Evolutionary conservation across 371 early-diverging fungal genomes (phyloP), one percentile per base, ranked within the genome.

Genomic region (Mortierella sp.): DNA sequence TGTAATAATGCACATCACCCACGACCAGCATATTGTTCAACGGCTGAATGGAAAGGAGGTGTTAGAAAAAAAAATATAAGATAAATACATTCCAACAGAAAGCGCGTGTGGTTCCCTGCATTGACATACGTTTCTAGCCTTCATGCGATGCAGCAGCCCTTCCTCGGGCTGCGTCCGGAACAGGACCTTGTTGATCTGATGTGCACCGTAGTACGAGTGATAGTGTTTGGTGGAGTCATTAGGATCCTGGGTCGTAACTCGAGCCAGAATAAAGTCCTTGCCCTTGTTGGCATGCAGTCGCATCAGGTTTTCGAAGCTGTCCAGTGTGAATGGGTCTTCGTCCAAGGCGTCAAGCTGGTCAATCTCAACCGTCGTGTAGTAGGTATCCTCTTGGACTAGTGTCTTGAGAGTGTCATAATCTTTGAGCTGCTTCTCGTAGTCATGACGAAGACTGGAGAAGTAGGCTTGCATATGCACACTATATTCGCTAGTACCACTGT

Each of bases 271-370:
- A 61, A 93, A 94, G 58, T 94, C 93, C 64, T 91, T 88, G 7
- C 84, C 86, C 47, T 78, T 79, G n/a, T 80, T 80, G 7, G 87
- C 84, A 62, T 87, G 87, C 58, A 81, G 50, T 24, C 82, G 47
- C 58, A 94, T 86, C 48, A 93, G 79, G 8, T 71, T 59, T 47
- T 86, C 87, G 59, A 94, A 89, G 23, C 87, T 80, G 59, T 94
- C 95, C 26, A 94, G 72, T 3, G 94, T 93, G 69, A 94, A 94
- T 12, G 94, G 92, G 55, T 94, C 95, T 50, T 88, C 87, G 41
- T 87, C 72, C 53, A 68, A 30, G 17, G 75, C 75, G 30, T 75
- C 75, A 4, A 75, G 49, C 24, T 68, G 64, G 8, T 63, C 69
- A 0, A 75, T 60, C 9, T 84, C 57, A 75, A 67, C 48, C 81